Percentiles rank a stretch among this genome's conserved stretches.
These are phyloP conservation scores for Mayamaea pseudoterrestris DNA, from an alignment of 108 stramenopile species.

Conservation along the genomic window DNA sequence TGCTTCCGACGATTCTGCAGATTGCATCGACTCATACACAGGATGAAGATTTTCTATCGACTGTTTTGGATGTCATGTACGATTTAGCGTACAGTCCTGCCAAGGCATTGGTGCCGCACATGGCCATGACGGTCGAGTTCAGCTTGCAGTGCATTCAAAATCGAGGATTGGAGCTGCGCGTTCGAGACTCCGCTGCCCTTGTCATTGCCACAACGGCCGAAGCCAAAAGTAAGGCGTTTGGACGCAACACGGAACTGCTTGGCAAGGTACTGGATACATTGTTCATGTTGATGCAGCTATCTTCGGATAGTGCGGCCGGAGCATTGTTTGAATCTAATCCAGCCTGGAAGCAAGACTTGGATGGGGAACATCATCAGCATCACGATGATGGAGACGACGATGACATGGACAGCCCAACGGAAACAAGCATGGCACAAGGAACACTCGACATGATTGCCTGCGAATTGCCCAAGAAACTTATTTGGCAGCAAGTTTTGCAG, in stretches of 20 bases:
- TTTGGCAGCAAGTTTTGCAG: slow-evolving; percentile 79
- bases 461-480: slow-evolving; percentile 90
- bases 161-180: slow-evolving; percentile 63
- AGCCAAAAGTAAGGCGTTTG: slow-evolving; percentile 85
- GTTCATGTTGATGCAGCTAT: slow-evolving; percentile 81
- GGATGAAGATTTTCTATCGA: slow-evolving; percentile 71
- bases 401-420: slow-evolving; percentile 69
- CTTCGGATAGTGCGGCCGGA: slow-evolving; percentile 83
- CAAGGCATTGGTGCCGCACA: slow-evolving; percentile 33
- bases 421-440: slow-evolving; percentile 91
- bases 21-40: slow-evolving; percentile 38
- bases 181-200: slow-evolving; percentile 76
- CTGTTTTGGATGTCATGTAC: slow-evolving; percentile 81
- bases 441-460: slow-evolving; percentile 93
- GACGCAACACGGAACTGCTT: slow-evolving; percentile 62
- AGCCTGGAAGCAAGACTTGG: slow-evolving; percentile 71
- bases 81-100: slow-evolving; percentile 67
- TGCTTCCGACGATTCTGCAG: slow-evolving; percentile 66
- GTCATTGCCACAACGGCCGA: slow-evolving; percentile 91
- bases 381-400: slow-evolving; percentile 53
- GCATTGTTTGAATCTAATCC: slow-evolving; percentile 88
- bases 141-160: slow-evolving; percentile 40
- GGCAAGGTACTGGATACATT: slow-evolving; percentile 60
- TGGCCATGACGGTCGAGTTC: slow-evolving; percentile 58
- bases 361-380: slow-evolving; percentile 47